phyloP scores from a whole-genome alignment of 1,284 basidiomycete species.

The Rhodotorula sp. region DNA sequence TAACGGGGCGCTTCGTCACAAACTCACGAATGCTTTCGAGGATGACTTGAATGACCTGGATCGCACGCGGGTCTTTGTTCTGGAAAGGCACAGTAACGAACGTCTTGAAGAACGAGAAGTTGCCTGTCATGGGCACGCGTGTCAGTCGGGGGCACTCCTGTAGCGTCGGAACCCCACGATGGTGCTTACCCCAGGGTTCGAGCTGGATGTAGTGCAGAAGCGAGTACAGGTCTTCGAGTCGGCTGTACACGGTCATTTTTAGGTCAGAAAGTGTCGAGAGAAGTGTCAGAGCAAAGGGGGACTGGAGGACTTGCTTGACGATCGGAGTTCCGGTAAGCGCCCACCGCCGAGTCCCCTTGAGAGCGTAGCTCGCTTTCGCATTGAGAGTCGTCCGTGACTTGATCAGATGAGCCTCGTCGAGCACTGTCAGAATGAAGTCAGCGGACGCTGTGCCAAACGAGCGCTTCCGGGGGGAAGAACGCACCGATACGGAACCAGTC shows the following conservation, averaged over 20 bases:
- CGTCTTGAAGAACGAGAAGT: slow-evolving; percentile 78
- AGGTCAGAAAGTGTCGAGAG: background rate
- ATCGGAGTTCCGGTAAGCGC: slow-evolving; percentile 94
- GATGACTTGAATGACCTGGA: slow-evolving; percentile 89
- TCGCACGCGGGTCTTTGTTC: slow-evolving; percentile 72
- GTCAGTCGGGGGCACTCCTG: background rate
- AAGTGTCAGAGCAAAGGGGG: background rate
- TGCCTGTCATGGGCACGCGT: slow-evolving; percentile 44
- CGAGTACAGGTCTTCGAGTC: slow-evolving; percentile 85
- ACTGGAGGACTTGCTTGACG: slow-evolving; percentile 64
- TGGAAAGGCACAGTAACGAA: slow-evolving; percentile 85
- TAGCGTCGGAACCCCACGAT: background rate
- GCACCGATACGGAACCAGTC: slow-evolving; percentile 68
- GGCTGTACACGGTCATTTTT: slow-evolving; percentile 20
- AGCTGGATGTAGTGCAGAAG: slow-evolving; percentile 84
- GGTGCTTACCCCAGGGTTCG: slow-evolving; percentile 72
- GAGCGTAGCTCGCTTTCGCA: slow-evolving; percentile 83
- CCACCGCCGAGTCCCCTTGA: slow-evolving; percentile 80
- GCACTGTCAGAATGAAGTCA: slow-evolving; percentile 50
- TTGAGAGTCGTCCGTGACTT: slow-evolving; percentile 87
- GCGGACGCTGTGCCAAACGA: background rate
- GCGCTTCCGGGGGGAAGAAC: background rate
- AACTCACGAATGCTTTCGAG: slow-evolving; percentile 66
- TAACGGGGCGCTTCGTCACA: background rate
- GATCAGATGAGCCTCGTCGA: slow-evolving; percentile 78